These are phyloP conservation scores for Delonix regia DNA, from an alignment of 306 rosid species.

Conservation along the genomic window DNA sequence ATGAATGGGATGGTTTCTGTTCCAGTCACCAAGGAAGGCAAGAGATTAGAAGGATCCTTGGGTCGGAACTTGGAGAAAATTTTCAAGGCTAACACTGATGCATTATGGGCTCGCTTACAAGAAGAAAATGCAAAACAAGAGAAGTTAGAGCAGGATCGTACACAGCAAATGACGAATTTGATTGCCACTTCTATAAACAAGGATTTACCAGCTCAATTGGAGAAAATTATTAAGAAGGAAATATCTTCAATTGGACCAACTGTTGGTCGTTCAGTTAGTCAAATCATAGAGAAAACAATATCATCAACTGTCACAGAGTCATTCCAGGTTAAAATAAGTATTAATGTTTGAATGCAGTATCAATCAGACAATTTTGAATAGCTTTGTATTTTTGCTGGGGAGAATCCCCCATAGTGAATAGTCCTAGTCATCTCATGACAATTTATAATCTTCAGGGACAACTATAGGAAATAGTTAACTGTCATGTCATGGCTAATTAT, in stretches of 20 bases:
- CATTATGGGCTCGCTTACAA: slow-evolving; percentile 66
- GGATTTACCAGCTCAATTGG: slow-evolving; percentile 59
- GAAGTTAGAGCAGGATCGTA: slow-evolving; percentile 61
- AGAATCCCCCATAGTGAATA: slow-evolving; percentile 24
- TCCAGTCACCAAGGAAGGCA: slow-evolving; percentile 69
- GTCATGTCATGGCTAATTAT: background rate
- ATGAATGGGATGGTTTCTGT: slow-evolving; percentile 58
- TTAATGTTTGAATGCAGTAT: slow-evolving; percentile 20
- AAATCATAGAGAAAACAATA: slow-evolving; percentile 55
- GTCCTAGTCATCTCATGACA: background rate
- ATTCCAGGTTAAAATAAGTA: slow-evolving; percentile 60
- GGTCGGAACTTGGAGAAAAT: slow-evolving; percentile 64
- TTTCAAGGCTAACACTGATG: slow-evolving; percentile 65
- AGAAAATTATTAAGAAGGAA: slow-evolving; percentile 72
- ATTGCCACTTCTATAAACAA: slow-evolving; percentile 60
- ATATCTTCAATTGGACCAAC: slow-evolving; percentile 60
- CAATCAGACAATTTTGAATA: slow-evolving; percentile 1
- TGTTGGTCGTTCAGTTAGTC: slow-evolving; percentile 59
- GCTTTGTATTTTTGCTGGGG: background rate
- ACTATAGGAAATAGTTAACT: slow-evolving; percentile 11
- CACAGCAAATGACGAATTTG: slow-evolving; percentile 61
- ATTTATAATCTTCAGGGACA: background rate
- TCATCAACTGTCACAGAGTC: slow-evolving; percentile 57
- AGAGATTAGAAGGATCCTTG: slow-evolving; percentile 68
- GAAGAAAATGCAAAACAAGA: slow-evolving; percentile 74